A percentile compares a stretch with the other conserved stretches of the same genome.
These are phyloP conservation scores for Trichoderma endophyticum DNA, from an alignment of 2,329 filamentous ascomycete genomes.

Conservation along the genomic window DNA sequence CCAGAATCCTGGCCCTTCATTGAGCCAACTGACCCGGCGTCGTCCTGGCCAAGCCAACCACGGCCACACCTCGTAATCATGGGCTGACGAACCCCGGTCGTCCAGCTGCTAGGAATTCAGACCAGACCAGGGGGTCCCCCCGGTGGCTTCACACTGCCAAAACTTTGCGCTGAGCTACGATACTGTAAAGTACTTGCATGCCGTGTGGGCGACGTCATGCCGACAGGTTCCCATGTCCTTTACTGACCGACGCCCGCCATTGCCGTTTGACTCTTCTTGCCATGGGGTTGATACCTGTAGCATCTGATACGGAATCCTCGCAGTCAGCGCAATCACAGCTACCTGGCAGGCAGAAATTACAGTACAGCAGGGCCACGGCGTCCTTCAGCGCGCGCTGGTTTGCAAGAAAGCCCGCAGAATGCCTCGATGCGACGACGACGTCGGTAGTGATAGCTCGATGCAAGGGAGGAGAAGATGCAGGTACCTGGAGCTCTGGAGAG, in stretches of 20 bases:
- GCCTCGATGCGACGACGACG: constrained; percentile 2
- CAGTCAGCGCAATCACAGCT: not conserved
- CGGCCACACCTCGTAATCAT: constrained; percentile 9
- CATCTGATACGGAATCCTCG: not conserved
- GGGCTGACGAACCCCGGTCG: constrained; percentile 5
- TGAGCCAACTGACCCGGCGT: constrained; percentile 1
- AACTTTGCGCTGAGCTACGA: constrained; percentile 7
- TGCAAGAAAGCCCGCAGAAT: not conserved
- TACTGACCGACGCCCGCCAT: not conserved
- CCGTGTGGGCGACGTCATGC: constrained; percentile 12
- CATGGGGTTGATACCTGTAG: not conserved
- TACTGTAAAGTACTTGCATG: not conserved
- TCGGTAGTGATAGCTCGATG: not conserved
- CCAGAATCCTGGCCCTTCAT: not conserved
- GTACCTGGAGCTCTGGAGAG: not conserved
- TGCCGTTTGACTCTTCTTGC: not conserved
- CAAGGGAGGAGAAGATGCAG: not conserved
- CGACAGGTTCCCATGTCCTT: not conserved
- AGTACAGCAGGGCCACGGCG: not conserved
- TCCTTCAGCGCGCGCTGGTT: not conserved
- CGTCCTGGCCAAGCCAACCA: constrained; percentile 5
- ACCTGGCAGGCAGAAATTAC: constrained; percentile 10
- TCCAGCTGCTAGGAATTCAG: not conserved
- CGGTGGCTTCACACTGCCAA: constrained; percentile 9
- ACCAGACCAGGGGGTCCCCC: not conserved